phyloP scores from a whole-genome alignment of 1,284 basidiomycete species.

The Cutaneotrichosporon cutaneum region DNA sequence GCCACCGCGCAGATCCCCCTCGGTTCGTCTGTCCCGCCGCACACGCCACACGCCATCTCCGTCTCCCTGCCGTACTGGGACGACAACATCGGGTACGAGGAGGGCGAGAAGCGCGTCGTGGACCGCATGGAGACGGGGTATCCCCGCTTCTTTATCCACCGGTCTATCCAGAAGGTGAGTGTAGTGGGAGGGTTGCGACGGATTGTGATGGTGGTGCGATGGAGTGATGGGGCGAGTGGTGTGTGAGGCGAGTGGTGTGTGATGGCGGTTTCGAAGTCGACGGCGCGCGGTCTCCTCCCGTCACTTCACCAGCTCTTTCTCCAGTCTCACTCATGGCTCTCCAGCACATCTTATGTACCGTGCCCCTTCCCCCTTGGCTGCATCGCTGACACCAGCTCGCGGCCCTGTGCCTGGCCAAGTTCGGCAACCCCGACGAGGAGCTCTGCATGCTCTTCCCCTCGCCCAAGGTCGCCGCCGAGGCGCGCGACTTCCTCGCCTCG shows the following conservation, averaged over 20 bases:
- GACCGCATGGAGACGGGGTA: constrained; percentile 90
- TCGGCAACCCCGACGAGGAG: constrained; percentile 65
- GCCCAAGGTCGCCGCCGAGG: constrained; percentile 67
- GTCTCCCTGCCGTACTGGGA: constrained; percentile 95
- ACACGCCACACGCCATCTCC: constrained; percentile 81
- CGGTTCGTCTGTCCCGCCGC: constrained; percentile 53
- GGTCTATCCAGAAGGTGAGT: constrained; percentile 78
- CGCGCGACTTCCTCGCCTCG: constrained; percentile 69
- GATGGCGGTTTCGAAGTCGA: no score
- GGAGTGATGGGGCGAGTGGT: no score
- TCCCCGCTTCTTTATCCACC: constrained; percentile 93
- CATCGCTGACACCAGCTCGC: constrained; percentile 62
- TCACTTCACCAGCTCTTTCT: not conserved
- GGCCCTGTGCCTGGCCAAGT: constrained; percentile 70
- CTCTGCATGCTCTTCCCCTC: constrained; percentile 75
- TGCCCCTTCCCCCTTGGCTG: not conserved
- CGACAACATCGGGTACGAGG: constrained; percentile 92
- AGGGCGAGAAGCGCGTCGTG: constrained; percentile 79
- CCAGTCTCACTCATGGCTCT: no score
- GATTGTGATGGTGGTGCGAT: not conserved
- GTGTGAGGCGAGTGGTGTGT: no score
- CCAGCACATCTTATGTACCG: no score
- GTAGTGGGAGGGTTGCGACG: not conserved
- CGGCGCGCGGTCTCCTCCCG: not conserved
- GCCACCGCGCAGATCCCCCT: constrained; percentile 47